Base-by-base conservation (phyloP, 805 yeast species). In the Nakazawaea peltata region DNA sequence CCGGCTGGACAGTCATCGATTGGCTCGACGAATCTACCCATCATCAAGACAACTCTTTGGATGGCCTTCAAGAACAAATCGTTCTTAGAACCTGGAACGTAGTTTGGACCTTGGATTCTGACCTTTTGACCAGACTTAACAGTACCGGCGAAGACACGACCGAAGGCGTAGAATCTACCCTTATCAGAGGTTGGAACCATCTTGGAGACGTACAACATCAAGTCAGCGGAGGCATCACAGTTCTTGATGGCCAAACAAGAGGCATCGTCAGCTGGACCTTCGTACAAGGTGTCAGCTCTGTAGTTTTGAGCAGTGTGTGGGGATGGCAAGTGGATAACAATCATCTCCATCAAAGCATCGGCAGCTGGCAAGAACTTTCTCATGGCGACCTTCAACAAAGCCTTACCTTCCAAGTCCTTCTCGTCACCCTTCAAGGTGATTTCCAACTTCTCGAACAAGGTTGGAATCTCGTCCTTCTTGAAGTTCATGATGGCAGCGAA, bases 111-210 rank as follows among this genome's bases (percentile, higher is more conserved):
- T 78, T 90, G 98, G 63, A 90, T 90, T 77, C 98, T 85, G 63
- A 90, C 95, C 85, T 90, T 90, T 80, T 81, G 86, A 73, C 98
- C 98, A 58, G 96, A 85, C 68, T 72, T 84, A 61, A 92, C 97
- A 61, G 97, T 90, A 87, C 98, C 98, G 56, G 97, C 84, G 77
- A 90, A 90, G 66, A 90, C 97, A 80, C 98, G 92, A 72, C 98
- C 98, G 76, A 90, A 92, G 63, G 98, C 98, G 82, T 87, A 90
- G 95, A 90, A 90, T 77, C 98, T 87, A 81, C 98, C 98, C 79
- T 90, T 92, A 72, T 90, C 98, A 56, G 97, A 90, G 66, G 98
- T 90, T 71, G 98, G 98, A 55, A 90, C 97, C 98, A 90, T 90
- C 95, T 90, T 90, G 72, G 97, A 92, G 62, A 90, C 92, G 87